Base-by-base conservation (phyloP, 2,329 filamentous ascomycete species). In the Blastomyces emzantsi region DNA sequence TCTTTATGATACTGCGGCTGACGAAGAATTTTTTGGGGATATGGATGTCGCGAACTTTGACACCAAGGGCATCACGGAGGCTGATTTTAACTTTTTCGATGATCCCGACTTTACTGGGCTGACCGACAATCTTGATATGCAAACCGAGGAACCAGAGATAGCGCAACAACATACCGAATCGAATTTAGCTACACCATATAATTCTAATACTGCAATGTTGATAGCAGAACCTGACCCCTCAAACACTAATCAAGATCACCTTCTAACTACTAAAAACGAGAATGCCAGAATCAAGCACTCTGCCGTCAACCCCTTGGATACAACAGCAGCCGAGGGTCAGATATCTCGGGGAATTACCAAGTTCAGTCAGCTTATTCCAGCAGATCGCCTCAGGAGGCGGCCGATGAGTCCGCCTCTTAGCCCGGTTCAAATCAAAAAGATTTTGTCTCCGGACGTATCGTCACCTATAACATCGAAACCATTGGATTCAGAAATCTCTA, bases 31-130 rank as follows among this genome's bases (percentile, higher is more conserved):
- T 1, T 86, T 86, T 64, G 82, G 81, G 17, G 82, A 84, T 62
- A 80, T 83, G 72, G 80, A 83, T 59, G 81, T 80, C 59, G 80
- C 79, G 60, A 77, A 79, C 57, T 84, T 83, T 70, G 81, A 76
- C 28, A 74, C 77, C n/a, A 81, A 81, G 68, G 80, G 78, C n/a
- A 79, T 60, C 22, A 84, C 81, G 2, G 85, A 87, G 68, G 84
- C 81, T 3, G 85, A 87, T 68, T 87, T 87, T 71, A 85, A 81
- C 70, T 87, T 87, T 70, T 87, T 87, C 68, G 85, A 87, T 69
- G 81, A 82, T 41, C 81, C 81, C 57, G 77, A 73, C 52, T 74
- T 75, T 58, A 71, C 70, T 11, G 47, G 49, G 25, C 13, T 60
- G 45, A 28, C 41, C 28, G 58, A 43, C 8, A 28, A 60, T 19